A percentile compares a stretch with the other conserved stretches of the same genome.
Evolutionary conservation across 805 yeast species (phyloP).

Genomic region (Kregervanrija delftensis): DNA sequence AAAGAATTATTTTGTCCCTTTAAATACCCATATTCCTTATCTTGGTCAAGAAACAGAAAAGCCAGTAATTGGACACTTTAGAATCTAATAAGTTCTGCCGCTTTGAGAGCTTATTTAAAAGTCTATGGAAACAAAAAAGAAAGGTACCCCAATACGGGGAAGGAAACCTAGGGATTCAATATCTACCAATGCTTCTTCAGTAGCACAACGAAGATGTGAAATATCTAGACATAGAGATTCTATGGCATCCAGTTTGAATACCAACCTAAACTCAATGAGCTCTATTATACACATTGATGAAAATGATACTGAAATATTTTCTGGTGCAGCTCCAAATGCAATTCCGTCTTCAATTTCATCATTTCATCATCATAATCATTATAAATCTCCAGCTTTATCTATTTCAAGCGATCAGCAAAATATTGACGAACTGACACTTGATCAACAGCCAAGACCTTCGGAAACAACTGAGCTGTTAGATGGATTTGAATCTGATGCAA

Average conservation of each 20-base stretch:
- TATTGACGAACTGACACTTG: slow-evolving; percentile 4
- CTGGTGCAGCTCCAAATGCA: slow-evolving; percentile 71
- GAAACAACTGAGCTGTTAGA: slow-evolving; percentile 10
- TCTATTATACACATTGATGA: slow-evolving; percentile 36
- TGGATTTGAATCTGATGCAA: slow-evolving; percentile 27
- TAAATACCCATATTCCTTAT: too few species aligned
- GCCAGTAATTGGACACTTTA: not conserved
- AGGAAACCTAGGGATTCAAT: too few species aligned
- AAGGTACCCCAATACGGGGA: too few species aligned
- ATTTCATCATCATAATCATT: slow-evolving; percentile 50
- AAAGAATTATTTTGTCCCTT: too few species aligned
- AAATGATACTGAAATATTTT: slow-evolving; percentile 62
- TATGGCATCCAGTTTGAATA: slow-evolving; percentile 15
- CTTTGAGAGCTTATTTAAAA: too few species aligned
- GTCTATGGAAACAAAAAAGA: too few species aligned
- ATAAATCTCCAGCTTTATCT: slow-evolving; percentile 19
- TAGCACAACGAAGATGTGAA: slow-evolving; percentile 3
- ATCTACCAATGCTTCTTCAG: too few species aligned
- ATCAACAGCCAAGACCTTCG: not conserved
- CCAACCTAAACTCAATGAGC: slow-evolving; percentile 3
- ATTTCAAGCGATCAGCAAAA: slow-evolving; percentile 2
- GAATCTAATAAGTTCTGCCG: not conserved
- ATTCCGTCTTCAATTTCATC: slow-evolving; percentile 75
- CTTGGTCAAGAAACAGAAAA: not conserved
- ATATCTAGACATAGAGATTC: slow-evolving; percentile 28